Conservation (phyloP, 768 basidiomycete genomes). For the Podaxis pistillaris region DNA sequence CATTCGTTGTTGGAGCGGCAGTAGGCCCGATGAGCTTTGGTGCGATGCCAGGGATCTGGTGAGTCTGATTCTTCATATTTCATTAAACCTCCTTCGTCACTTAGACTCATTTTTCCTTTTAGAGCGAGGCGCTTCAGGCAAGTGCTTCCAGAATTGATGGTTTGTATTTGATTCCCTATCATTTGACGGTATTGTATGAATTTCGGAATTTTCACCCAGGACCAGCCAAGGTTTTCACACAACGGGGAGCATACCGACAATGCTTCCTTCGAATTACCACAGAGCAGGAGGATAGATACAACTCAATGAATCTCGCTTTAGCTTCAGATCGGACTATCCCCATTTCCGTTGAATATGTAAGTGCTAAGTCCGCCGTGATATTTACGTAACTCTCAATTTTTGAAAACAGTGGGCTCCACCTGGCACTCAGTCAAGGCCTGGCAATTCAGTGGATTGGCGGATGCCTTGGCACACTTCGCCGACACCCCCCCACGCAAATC, state of each 20-base stretch:
- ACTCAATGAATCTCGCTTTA: constrained; percentile 57
- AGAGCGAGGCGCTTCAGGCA: constrained; percentile 54
- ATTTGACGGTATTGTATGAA: constrained; percentile 9
- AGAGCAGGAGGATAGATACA: constrained; percentile 48
- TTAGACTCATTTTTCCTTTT: constrained; percentile 8
- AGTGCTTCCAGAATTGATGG: constrained; percentile 72
- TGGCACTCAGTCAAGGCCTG: constrained; percentile 19
- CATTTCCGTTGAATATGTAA: constrained; percentile 58
- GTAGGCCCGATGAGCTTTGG: constrained; percentile 55
- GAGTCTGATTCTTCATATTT: constrained; percentile 15
- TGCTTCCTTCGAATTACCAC: constrained; percentile 61
- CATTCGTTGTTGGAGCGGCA: constrained; percentile 31
- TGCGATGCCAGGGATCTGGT: constrained; percentile 66
- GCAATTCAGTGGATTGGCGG: constrained; percentile 9
- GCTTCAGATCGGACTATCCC: constrained; percentile 52
- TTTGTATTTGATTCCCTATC: constrained; percentile 22
- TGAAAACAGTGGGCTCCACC: constrained; percentile 31
- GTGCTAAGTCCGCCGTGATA: constrained; percentile 21
- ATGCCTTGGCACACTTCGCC: constrained; percentile 12
- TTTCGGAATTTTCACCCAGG: constrained; percentile 35
- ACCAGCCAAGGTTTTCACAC: constrained; percentile 64
- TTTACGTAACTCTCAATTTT: constrained; percentile 3
- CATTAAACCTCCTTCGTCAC: not conserved
- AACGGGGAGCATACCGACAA: constrained; percentile 69
- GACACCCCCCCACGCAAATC: constrained; percentile 1